phyloP scores from a whole-genome alignment of 2,329 filamentous ascomycete genomes.

The Aspergillus piperis region DNA sequence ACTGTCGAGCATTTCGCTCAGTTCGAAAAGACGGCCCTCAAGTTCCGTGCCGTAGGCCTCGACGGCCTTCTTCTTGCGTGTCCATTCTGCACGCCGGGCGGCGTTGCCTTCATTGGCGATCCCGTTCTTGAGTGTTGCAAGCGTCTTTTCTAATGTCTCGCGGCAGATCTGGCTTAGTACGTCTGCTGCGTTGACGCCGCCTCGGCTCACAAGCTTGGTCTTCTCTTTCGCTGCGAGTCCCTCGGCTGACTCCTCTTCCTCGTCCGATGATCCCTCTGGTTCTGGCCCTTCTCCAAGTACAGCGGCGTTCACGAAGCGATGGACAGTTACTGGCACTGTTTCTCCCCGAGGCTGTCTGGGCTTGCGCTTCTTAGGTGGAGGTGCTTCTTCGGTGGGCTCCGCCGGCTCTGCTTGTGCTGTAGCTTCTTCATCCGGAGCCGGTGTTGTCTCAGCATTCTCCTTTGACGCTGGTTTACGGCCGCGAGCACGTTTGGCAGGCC shows the following conservation, averaged over 20 bases:
- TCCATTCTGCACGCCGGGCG: slow-evolving; percentile 43
- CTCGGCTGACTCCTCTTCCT: slow-evolving; percentile 33
- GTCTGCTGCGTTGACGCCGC: slow-evolving; percentile 54
- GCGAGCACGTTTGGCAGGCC: slow-evolving; percentile 17
- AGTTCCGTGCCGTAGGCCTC: slow-evolving; percentile 52
- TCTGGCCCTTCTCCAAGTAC: slow-evolving; percentile 28
- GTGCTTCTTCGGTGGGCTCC: slow-evolving; percentile 13
- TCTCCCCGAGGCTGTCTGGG: slow-evolving; percentile 35
- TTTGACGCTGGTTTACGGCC: slow-evolving; percentile 14
- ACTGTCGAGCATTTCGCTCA: slow-evolving; percentile 56
- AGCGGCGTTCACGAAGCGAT: slow-evolving; percentile 40
- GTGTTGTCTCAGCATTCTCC: slow-evolving; percentile 13
- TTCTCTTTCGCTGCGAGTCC: slow-evolving; percentile 36
- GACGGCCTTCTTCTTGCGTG: slow-evolving; percentile 50
- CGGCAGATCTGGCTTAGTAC: slow-evolving; percentile 54
- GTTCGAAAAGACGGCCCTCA: slow-evolving; percentile 51
- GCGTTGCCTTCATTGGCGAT: slow-evolving; percentile 44
- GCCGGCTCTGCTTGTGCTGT: neutral
- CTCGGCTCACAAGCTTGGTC: slow-evolving; percentile 41
- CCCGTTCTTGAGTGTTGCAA: slow-evolving; percentile 44
- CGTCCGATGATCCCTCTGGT: slow-evolving; percentile 25
- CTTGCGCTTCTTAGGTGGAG: slow-evolving; percentile 24
- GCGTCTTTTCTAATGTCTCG: slow-evolving; percentile 51
- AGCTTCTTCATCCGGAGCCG: neutral
- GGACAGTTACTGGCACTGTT: slow-evolving; percentile 45